phyloP scores from a whole-genome alignment of 495 filamentous ascomycete genomes.

The Penicillium psychrofluorescens region DNA sequence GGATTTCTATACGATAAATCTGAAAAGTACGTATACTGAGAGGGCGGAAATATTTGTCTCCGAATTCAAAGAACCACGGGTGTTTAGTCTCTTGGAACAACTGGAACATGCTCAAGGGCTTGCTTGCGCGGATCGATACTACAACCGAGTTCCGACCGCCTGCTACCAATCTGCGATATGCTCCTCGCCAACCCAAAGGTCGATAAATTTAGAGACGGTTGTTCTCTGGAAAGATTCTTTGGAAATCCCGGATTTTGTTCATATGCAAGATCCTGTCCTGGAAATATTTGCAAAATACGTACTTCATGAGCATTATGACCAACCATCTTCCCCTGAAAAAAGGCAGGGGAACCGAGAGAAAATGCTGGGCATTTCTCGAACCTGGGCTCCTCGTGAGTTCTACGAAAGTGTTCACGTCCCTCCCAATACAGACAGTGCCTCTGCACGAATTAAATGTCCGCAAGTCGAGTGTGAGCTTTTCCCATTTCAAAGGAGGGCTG shows the following conservation, averaged over 20 bases:
- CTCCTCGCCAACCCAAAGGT: slow-evolving; percentile 5
- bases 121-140: slow-evolving; percentile 19
- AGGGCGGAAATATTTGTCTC: slow-evolving; percentile 12
- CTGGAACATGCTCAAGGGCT: slow-evolving; percentile 14
- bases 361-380: slow-evolving; percentile 4
- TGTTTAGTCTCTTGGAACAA: slow-evolving; percentile 14
- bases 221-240: slow-evolving; percentile 35
- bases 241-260: slow-evolving; percentile 14
- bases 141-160: slow-evolving; percentile 11
- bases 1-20: slow-evolving; percentile 11
- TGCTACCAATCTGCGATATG: slow-evolving; percentile 30
- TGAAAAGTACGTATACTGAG: slow-evolving; percentile 6
- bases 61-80: slow-evolving; percentile 7
- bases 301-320: slow-evolving; percentile 10
- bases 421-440: slow-evolving; percentile 21
- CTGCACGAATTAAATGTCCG: slow-evolving; percentile 32
- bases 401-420: slow-evolving; percentile 61
- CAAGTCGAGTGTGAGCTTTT: slow-evolving; percentile 48
- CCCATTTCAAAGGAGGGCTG: slow-evolving; percentile 66
- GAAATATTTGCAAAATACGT: slow-evolving; percentile 25
- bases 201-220: slow-evolving; percentile 20
- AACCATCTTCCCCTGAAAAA: neutral
- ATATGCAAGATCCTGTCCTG: slow-evolving; percentile 10
- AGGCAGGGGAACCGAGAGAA: slow-evolving; percentile 5
- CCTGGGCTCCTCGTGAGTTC: slow-evolving; percentile 53